Conservation (phyloP, 2,329 filamentous ascomycete species). For the Xenosphaeropsis pyriputrescens region DNA sequence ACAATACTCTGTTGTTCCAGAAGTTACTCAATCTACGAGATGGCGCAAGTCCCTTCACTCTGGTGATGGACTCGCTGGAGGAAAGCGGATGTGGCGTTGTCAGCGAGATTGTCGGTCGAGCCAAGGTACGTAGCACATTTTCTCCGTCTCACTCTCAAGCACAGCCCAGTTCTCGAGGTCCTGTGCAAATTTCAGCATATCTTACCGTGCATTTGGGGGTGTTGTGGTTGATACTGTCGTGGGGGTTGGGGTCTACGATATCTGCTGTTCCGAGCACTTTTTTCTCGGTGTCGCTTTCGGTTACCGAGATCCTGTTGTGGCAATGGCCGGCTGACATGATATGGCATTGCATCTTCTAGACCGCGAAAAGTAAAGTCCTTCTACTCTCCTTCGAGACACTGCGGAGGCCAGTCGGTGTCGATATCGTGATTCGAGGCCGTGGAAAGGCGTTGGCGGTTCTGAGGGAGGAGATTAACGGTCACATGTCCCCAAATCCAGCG, state of each 20-base stretch:
- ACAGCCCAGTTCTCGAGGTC: no score
- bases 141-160: no score
- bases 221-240: no score
- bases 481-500: slow-evolving; percentile 14
- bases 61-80: slow-evolving; percentile 74
- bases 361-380: slow-evolving; percentile 53
- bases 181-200: no score
- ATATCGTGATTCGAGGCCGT: slow-evolving; percentile 51
- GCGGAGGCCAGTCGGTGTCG: slow-evolving; percentile 44
- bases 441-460: slow-evolving; percentile 42
- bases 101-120: slow-evolving; percentile 59
- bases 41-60: slow-evolving; percentile 70
- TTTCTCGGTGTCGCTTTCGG: no score
- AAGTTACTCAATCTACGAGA: slow-evolving; percentile 69
- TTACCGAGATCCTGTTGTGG: no score
- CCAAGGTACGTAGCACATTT: slow-evolving; percentile 33
- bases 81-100: slow-evolving; percentile 60
- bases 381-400: slow-evolving; percentile 69
- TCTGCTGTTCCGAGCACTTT: no score
- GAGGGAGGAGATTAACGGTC: slow-evolving; percentile 40
- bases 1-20: slow-evolving; percentile 72
- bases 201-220: no score
- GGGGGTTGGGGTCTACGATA: no score
- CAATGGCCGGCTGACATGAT: not conserved
- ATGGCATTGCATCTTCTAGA: no score